Evolutionary conservation across 2,329 filamentous ascomycete species (phyloP).

Genomic region (Dactylonectria estremocensis): DNA sequence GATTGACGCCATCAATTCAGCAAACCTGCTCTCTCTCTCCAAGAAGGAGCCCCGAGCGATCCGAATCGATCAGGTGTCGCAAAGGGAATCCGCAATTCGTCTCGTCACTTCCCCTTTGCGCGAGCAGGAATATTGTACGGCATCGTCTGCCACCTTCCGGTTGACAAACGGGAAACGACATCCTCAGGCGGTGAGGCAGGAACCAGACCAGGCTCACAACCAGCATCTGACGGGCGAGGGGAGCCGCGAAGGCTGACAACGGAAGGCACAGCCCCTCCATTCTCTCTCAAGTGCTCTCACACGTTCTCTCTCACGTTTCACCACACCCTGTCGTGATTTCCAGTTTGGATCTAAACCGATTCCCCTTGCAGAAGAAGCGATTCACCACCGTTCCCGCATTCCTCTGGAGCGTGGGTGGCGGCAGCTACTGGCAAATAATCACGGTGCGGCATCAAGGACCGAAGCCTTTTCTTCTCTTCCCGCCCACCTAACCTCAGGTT

Average conservation of each 20-base stretch:
- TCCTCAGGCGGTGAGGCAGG: neutral
- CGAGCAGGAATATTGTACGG: slow-evolving; percentile 4
- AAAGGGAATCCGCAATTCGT: neutral
- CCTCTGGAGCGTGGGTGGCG: neutral
- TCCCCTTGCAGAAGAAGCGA: slow-evolving; percentile 4
- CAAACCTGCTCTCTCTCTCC: neutral
- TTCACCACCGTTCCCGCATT: slow-evolving; percentile 28
- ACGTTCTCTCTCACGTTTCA: slow-evolving; percentile 38
- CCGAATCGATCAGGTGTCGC: neutral
- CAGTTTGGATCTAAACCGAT: slow-evolving; percentile 3
- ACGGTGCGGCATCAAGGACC: slow-evolving; percentile 1
- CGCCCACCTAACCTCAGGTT: neutral
- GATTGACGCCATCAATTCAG: neutral
- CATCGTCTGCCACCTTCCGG: neutral
- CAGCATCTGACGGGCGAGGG: neutral
- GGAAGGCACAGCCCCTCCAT: slow-evolving; percentile 4
- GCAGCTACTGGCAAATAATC: slow-evolving; percentile 13
- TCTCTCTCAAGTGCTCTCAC: neutral
- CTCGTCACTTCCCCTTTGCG: neutral
- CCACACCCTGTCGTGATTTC: slow-evolving; percentile 40
- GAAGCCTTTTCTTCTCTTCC: slow-evolving; percentile 3
- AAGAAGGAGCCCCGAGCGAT: slow-evolving; percentile 4
- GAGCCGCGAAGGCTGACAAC: neutral
- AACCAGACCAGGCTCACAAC: slow-evolving; percentile 20
- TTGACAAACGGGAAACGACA: slow-evolving; percentile 2